Evolutionary conservation across 225 moss, liverwort and hornwort species (phyloP).

Genomic region (Lunularia cruciata): DNA sequence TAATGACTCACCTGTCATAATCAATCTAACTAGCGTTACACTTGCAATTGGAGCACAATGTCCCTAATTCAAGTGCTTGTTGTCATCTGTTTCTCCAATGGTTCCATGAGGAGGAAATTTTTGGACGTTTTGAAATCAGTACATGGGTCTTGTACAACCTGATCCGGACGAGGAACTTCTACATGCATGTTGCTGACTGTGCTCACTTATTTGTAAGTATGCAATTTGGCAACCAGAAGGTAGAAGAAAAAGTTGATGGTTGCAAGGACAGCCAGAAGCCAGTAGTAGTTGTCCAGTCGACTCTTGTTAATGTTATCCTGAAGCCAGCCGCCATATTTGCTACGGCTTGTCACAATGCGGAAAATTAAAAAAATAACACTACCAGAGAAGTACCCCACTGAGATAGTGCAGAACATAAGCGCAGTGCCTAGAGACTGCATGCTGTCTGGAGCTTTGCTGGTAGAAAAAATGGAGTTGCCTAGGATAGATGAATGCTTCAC

Average conservation of each 20-base stretch:
- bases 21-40: too few relatives aligned
- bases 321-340: conserved; percentile 18
- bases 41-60: too few relatives aligned
- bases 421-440: conserved; percentile 30
- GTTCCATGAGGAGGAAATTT: too few relatives aligned
- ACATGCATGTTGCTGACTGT: too few relatives aligned
- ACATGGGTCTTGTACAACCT: too few relatives aligned
- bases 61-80: too few relatives aligned
- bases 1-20: too few relatives aligned
- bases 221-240: conserved; percentile 8
- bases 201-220: conserved; percentile 26
- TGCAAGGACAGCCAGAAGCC: conserved; percentile 21
- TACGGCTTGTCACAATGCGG: neutral
- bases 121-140: too few relatives aligned
- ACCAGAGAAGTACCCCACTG: conserved; percentile 16
- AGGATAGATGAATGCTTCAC: conserved; percentile 2
- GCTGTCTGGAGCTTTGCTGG: conserved; percentile 24
- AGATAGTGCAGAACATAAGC: conserved; percentile 14
- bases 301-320: conserved; percentile 15
- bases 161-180: too few relatives aligned
- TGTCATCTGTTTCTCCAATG: too few relatives aligned
- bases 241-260: conserved; percentile 21
- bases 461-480: conserved; percentile 26
- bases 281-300: conserved; percentile 30
- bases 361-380: conserved; percentile 14